A percentile compares a stretch with the other conserved stretches of the same genome.
These are phyloP conservation scores for Metrosideros polymorpha DNA, from an alignment of 441 rosid genomes.

Conservation along the genomic window DNA sequence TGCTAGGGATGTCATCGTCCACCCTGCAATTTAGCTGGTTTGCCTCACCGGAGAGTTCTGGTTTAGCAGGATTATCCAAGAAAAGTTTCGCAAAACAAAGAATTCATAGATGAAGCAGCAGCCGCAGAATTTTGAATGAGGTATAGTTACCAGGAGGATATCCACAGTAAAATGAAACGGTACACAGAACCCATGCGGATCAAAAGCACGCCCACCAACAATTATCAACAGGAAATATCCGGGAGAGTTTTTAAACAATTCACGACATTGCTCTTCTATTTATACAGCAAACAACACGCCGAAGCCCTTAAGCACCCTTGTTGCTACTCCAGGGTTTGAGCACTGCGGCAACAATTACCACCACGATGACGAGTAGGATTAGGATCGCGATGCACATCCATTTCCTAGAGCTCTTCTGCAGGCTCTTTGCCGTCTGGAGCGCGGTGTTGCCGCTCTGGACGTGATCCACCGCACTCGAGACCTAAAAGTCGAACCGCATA, in stretches of 20 bases:
- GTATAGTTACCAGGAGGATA: neutral
- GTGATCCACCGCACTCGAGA: slow-evolving; percentile 86
- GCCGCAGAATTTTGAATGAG: neutral
- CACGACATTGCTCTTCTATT: neutral
- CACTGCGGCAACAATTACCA: slow-evolving; percentile 53
- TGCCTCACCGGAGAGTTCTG: neutral
- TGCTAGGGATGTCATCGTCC: neutral
- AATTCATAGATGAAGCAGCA: neutral
- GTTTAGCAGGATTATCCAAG: neutral
- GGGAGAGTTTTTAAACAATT: neutral
- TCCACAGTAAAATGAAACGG: neutral
- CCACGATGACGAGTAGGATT: slow-evolving; percentile 68
- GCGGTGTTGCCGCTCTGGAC: slow-evolving; percentile 77
- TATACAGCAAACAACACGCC: neutral
- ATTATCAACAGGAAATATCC: neutral
- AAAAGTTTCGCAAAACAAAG: neutral
- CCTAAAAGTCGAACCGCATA: slow-evolving; percentile 21
- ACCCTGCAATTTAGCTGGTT: neutral
- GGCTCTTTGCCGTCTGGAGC: slow-evolving; percentile 63
- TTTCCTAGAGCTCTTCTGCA: slow-evolving; percentile 79
- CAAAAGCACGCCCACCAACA: neutral
- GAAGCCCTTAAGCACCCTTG: slow-evolving; percentile 45
- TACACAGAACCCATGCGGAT: neutral
- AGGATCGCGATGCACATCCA: slow-evolving; percentile 89
- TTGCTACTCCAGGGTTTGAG: slow-evolving; percentile 74